These are phyloP conservation scores for Fraxinus sp. DNA, from an alignment of 305 asterid species.

Conservation along the genomic window DNA sequence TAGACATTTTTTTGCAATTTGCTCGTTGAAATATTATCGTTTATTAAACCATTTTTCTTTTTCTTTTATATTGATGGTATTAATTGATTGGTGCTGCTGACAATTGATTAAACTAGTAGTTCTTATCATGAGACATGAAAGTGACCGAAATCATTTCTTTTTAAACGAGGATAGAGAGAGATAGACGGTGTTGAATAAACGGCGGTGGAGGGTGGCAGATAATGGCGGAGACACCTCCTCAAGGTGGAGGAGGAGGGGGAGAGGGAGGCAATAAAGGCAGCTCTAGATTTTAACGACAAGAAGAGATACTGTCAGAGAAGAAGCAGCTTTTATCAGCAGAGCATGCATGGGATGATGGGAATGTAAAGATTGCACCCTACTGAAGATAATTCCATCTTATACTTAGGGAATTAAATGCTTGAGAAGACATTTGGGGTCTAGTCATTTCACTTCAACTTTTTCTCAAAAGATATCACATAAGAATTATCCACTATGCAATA, in stretches of 20 bases:
- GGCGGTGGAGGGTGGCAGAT: constrained; percentile 24
- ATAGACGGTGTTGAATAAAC: not conserved
- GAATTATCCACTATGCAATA: too few relatives aligned
- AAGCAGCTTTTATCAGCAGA: constrained; percentile 11
- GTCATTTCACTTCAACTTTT: constrained; percentile 2
- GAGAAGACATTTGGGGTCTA: constrained; percentile 20
- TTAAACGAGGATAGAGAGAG: not conserved
- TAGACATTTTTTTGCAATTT: too few relatives aligned
- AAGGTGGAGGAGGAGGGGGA: not conserved
- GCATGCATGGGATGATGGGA: not conserved
- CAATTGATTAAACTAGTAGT: not conserved
- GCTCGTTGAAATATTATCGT: too few relatives aligned
- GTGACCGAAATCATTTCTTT: not conserved
- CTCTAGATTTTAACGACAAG: constrained; percentile 51
- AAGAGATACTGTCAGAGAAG: constrained; percentile 47
- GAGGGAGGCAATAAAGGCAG: constrained; percentile 31
- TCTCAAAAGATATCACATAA: too few relatives aligned
- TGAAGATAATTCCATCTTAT: not conserved
- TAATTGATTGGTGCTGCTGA: not conserved
- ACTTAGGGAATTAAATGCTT: constrained; percentile 13
- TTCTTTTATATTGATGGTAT: too few relatives aligned
- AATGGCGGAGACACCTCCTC: constrained; percentile 24
- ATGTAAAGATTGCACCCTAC: not conserved
- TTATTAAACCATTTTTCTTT: too few relatives aligned
- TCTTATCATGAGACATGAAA: not conserved